Evolutionary conservation across 495 filamentous ascomycete species (phyloP).

Genomic region (Stereocaulon alpinum): DNA sequence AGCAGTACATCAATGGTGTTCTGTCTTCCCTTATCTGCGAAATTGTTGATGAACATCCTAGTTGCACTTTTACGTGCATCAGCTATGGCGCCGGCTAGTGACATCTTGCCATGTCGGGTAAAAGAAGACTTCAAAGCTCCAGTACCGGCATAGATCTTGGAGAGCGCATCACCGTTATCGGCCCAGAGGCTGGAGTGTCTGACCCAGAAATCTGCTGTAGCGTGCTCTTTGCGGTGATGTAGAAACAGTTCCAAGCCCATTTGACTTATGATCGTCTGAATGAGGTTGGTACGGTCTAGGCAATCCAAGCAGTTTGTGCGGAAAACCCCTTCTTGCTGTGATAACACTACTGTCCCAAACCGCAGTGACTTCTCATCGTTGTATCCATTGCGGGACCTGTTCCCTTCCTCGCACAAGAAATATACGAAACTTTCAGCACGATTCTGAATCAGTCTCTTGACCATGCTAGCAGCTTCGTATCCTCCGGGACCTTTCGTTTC

Average conservation of each 20-base stretch:
- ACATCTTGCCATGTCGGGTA: slow-evolving; percentile 95
- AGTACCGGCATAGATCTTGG: slow-evolving; percentile 92
- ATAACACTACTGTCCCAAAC: slow-evolving; percentile 53
- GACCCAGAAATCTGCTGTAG: slow-evolving; percentile 74
- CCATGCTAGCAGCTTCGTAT: slow-evolving; percentile 76
- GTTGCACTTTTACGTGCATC: slow-evolving; percentile 92
- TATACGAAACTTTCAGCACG: slow-evolving; percentile 83
- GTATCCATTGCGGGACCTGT: slow-evolving; percentile 29
- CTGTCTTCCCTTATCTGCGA: slow-evolving; percentile 84
- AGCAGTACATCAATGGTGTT: slow-evolving; percentile 69
- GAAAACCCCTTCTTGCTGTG: slow-evolving; percentile 91
- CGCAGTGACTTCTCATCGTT: slow-evolving; percentile 23
- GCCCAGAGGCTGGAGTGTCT: slow-evolving; percentile 90
- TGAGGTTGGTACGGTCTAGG: slow-evolving; percentile 88
- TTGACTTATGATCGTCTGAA: slow-evolving; percentile 87
- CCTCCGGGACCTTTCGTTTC: slow-evolving; percentile 80
- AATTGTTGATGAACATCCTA: slow-evolving; percentile 92
- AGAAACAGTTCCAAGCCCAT: slow-evolving; percentile 82
- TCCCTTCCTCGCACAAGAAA: slow-evolving; percentile 66
- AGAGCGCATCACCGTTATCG: slow-evolving; percentile 94
- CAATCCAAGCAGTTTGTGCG: slow-evolving; percentile 95
- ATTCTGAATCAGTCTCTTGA: slow-evolving; percentile 59
- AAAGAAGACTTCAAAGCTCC: slow-evolving; percentile 93
- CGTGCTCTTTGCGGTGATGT: slow-evolving; percentile 50
- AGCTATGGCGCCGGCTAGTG: slow-evolving; percentile 82